phyloP scores from a whole-genome alignment of 78 protist genomes.

The Tieghemostelium lacteum region DNA sequence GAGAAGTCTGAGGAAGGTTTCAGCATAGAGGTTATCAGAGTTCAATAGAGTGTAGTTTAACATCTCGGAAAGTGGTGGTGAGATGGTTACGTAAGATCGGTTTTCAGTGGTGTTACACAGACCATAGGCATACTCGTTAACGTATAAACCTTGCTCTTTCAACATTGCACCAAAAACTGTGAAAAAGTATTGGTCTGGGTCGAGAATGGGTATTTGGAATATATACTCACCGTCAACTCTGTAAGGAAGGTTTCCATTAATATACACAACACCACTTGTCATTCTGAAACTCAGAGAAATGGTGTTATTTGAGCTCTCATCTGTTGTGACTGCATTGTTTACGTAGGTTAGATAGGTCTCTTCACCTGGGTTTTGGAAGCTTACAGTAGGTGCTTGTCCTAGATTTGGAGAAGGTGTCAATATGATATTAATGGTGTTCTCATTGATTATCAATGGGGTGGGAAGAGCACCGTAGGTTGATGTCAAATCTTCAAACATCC shows the following conservation, averaged over 20 bases:
- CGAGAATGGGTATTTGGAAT: conserved; percentile 22
- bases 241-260: background rate
- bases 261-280: background rate
- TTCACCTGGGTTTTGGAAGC: conserved; percentile 14
- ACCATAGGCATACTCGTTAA: too few species aligned
- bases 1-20: conserved; percentile 34
- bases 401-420: background rate
- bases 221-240: background rate
- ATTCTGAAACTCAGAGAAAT: background rate
- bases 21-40: conserved; percentile 52
- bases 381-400: background rate
- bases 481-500: conserved; percentile 72
- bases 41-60: conserved; percentile 24
- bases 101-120: conserved; percentile 17
- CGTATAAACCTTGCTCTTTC: background rate
- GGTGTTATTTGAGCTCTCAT: background rate
- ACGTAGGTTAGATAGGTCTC: background rate
- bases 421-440: conserved; percentile 16
- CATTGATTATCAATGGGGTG: conserved; percentile 60
- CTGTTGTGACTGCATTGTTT: background rate
- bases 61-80: conserved; percentile 1
- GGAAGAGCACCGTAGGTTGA: conserved; percentile 51
- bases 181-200: conserved; percentile 32
- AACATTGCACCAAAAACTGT: conserved; percentile 10
- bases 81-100: background rate